Percentiles rank a stretch among this genome's conserved stretches.
These are phyloP conservation scores for Backusella australiensis DNA, from an alignment of 192 early-diverging fungal genomes.

Conservation along the genomic window DNA sequence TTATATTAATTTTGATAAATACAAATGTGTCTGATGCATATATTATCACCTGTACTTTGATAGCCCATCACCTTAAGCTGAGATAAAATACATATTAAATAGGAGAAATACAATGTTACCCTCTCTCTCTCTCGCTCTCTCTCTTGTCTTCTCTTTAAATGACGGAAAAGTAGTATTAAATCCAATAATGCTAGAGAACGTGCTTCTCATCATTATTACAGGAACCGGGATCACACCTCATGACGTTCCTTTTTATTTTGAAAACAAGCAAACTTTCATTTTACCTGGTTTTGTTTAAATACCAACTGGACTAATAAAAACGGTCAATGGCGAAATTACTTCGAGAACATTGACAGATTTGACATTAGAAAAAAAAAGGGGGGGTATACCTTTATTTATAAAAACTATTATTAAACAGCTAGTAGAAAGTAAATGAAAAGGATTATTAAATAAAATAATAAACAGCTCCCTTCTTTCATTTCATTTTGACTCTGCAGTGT, in stretches of 20 bases:
- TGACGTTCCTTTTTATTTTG: not conserved
- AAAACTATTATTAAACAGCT: conserved; percentile 18
- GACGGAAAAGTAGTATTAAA: not conserved
- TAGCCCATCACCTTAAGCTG: not conserved
- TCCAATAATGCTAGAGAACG: not conserved
- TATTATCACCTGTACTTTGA: not conserved
- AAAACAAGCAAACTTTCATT: not conserved
- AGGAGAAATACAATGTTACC: too few species aligned
- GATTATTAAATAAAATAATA: not conserved
- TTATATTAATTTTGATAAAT: not conserved
- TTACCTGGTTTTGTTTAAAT: not conserved
- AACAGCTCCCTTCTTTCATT: not conserved
- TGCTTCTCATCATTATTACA: not conserved
- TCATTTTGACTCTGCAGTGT: not conserved
- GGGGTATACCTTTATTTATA: conserved; percentile 12
- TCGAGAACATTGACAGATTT: conserved; percentile 28
- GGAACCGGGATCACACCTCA: not conserved
- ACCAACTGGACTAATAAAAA: too few species aligned
- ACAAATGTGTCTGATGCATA: too few species aligned
- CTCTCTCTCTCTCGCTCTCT: not conserved
- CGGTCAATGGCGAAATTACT: not conserved
- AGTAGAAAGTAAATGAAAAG: conserved; percentile 7
- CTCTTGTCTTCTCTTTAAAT: not conserved
- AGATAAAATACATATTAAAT: not conserved
- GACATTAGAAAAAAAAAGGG: conserved; percentile 22